phyloP scores from a whole-genome alignment of 139 green algal genomes.

The Spirogloea muscicola region DNA sequence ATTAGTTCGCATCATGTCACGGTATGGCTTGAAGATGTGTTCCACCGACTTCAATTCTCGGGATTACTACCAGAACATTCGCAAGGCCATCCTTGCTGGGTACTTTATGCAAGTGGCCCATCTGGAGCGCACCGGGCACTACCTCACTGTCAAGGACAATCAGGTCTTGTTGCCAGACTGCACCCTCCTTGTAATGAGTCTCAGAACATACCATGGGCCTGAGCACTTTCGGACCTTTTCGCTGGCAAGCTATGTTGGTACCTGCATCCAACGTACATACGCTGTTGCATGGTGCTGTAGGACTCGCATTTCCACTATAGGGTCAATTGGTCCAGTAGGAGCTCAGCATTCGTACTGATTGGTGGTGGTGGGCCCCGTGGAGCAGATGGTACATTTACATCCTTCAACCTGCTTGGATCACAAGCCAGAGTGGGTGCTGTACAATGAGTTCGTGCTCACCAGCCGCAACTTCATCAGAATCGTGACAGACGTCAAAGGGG shows the following conservation, averaged over 20 bases:
- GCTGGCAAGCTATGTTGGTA: no score
- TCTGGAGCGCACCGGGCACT: constrained; percentile 81
- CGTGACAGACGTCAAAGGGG: constrained; percentile 83
- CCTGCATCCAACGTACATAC: no score
- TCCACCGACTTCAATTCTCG: constrained; percentile 75
- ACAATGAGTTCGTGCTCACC: constrained; percentile 99
- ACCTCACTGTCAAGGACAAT: constrained; percentile 99
- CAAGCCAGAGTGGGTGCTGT: constrained; percentile 97
- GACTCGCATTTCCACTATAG: no score
- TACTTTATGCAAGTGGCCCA: constrained; percentile 99
- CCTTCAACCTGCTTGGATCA: constrained; percentile 87
- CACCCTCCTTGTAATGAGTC: no score
- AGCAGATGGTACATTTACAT: constrained; percentile 82
- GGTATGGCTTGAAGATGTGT: constrained; percentile 64
- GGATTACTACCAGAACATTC: constrained; percentile 96
- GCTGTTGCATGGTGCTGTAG: no score
- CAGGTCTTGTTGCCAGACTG: no score
- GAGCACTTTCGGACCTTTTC: no score
- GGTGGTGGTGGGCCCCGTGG: constrained; percentile 3
- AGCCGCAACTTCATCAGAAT: constrained; percentile 95
- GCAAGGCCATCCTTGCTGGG: constrained; percentile 85
- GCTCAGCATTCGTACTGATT: no score
- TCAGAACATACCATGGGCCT: no score
- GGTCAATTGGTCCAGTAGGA: no score
- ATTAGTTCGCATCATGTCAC: constrained; percentile 64